Conservation (phyloP, 2,329 filamentous ascomycete genomes). For the Lecanicillium sp. region DNA sequence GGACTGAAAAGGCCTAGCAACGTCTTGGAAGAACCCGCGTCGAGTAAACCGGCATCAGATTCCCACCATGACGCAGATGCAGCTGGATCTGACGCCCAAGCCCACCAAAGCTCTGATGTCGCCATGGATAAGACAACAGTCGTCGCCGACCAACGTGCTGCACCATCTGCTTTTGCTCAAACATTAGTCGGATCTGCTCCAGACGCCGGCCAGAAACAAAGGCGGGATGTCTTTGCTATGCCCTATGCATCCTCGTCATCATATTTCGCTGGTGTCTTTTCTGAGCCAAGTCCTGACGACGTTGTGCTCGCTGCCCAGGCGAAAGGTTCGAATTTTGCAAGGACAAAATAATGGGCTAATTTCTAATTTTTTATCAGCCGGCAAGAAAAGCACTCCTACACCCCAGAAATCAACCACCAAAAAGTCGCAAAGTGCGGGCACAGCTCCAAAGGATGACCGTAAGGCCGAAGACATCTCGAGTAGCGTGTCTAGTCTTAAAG, state of each 20-base stretch:
- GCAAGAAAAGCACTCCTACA: constrained; percentile 37
- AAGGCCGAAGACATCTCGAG: constrained; percentile 16
- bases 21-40: not conserved
- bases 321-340: constrained; percentile 66
- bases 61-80: too few relatives aligned
- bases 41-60: not conserved
- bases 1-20: not conserved
- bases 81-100: not conserved
- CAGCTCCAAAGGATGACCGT: constrained; percentile 10
- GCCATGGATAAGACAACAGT: constrained; percentile 1
- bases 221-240: constrained; percentile 29
- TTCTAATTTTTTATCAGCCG: constrained; percentile 46
- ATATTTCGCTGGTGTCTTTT: constrained; percentile 56
- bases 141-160: constrained; percentile 6
- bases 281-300: constrained; percentile 86
- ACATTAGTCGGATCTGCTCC: constrained; percentile 40
- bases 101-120: not conserved
- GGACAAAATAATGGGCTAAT: constrained; percentile 40
- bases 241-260: constrained; percentile 42
- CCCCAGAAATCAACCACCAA: constrained; percentile 30
- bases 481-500: constrained; percentile 25
- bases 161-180: constrained; percentile 49
- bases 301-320: constrained; percentile 79
- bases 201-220: constrained; percentile 17
- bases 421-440: constrained; percentile 24